Percentiles rank a stretch among this genome's conserved stretches.
phyloP scores from a whole-genome alignment of 768 basidiomycete species.

The Clathrus columnatus region DNA sequence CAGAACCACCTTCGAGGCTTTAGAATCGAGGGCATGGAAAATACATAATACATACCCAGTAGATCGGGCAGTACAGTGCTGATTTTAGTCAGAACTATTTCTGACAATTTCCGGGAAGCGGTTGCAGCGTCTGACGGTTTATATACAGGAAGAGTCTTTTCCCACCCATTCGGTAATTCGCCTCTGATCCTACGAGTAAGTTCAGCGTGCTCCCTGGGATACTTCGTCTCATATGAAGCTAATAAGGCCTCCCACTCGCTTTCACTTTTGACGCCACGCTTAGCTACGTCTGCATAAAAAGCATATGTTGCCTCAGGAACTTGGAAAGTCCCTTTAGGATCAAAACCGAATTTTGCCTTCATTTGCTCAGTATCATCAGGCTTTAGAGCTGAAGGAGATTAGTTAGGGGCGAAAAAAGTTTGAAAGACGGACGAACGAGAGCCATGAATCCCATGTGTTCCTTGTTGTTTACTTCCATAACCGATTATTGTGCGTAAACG shows the following conservation, averaged over 20 bases:
- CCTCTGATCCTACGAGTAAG: conserved; percentile 79
- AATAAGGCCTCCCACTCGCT: conserved; percentile 66
- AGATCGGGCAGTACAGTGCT: conserved; percentile 74
- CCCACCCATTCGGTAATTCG: conserved; percentile 79
- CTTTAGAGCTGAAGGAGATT: conserved; percentile 60
- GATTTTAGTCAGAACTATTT: conserved; percentile 75
- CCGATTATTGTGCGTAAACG: conserved; percentile 85
- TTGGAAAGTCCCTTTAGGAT: conserved; percentile 67
- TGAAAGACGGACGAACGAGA: conserved; percentile 44
- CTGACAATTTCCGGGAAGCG: conserved; percentile 89
- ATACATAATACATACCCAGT: conserved; percentile 12
- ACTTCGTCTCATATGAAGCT: conserved; percentile 61
- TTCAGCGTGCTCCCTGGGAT: conserved; percentile 79
- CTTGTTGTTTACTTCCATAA: conserved; percentile 86
- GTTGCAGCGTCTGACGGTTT: conserved; percentile 74
- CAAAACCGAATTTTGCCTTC: conserved; percentile 80
- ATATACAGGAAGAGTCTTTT: conserved; percentile 77
- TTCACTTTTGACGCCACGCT: conserved; percentile 68
- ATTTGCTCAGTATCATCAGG: conserved; percentile 78
- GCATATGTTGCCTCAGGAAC: conserved; percentile 68
- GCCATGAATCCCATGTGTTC: conserved; percentile 92
- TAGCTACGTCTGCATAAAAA: conserved; percentile 54
- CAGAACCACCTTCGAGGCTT: conserved; percentile 63
- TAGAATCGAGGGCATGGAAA: background rate
- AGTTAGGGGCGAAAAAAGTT: conserved; percentile 7